Base-by-base conservation (phyloP, 2,329 filamentous ascomycete species). In the Fusarium virguliforme region DNA sequence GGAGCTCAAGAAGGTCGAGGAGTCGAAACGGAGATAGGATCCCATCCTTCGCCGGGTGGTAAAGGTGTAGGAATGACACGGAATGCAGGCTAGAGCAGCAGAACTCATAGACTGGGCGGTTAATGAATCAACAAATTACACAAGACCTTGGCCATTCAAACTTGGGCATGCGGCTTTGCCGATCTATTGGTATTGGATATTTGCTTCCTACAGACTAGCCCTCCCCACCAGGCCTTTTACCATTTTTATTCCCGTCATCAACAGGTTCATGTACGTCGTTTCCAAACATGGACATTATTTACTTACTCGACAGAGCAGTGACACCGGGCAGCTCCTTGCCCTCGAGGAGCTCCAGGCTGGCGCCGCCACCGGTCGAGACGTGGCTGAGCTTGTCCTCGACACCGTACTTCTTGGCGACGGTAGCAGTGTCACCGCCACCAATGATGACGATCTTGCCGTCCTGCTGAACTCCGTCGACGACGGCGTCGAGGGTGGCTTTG, bases 321-420 rank as follows among this genome's bases (percentile, higher is more conserved):
- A 99, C 95, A 87, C 96, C 96, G 63, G 96, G 96, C 79, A 99
- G 88, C 73, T 94, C 95, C 90, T 99, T 99, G 84, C 96, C 96
- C 89, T 99, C 96, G 71, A 99, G 90, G 78, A 99, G 87, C 88
- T 99, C 96, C 79, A 99, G 87, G 77, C 92, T 95, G 74, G 96
- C 96, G 85, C 96, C 96, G 79, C 96, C 96, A 76, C 96, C 96
- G 34, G 96, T 99, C 56, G 94, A 97, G 71, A 99, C 96, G 86
- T 99, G 96, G 87, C 94, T 98, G 80, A 98, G 89, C 90, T 98
- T 97, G 84, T 94, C 91, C 88, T 99, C 96, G 71, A 94, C 95
- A 61, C 91, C 91, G 83, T 97, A 99, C 88, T 99, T 98, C 82
- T 95, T 95, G 60, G 96, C 96, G 53, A 98, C 96, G 67, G 96